phyloP scores from a whole-genome alignment of 1,284 basidiomycete genomes.

The Puccinia novopanici region DNA sequence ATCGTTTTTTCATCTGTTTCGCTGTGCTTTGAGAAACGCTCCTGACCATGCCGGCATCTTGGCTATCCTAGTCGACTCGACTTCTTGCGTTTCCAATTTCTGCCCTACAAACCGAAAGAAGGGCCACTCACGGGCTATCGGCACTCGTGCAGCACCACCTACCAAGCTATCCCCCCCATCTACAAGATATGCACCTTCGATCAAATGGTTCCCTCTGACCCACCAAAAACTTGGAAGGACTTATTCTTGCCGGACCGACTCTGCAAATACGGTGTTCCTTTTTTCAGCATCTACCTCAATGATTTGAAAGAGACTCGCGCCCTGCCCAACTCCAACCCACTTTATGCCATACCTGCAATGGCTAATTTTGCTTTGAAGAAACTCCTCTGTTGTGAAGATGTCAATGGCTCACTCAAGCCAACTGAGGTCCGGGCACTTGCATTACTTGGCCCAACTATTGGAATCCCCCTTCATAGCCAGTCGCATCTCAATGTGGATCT shows the following conservation, averaged over 20 bases:
- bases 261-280: neutral
- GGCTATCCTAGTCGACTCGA: too few relatives aligned
- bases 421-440: neutral
- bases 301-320: neutral
- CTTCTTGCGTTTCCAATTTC: too few relatives aligned
- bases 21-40: too few relatives aligned
- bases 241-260: neutral
- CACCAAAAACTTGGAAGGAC: neutral
- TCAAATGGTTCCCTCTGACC: neutral
- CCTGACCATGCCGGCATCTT: too few relatives aligned
- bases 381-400: neutral
- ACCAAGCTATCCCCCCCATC: neutral
- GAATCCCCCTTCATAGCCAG: slow-evolving; percentile 9
- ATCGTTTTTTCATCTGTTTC: too few relatives aligned
- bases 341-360: neutral
- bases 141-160: too few relatives aligned
- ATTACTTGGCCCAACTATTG: slow-evolving; percentile 11
- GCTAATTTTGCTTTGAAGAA: neutral
- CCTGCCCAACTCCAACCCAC: too few relatives aligned
- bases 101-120: too few relatives aligned
- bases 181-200: neutral
- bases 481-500: slow-evolving; percentile 3
- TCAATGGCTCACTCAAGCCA: neutral
- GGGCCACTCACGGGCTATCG: too few relatives aligned
- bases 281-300: neutral